Evolutionary conservation across 73 alveolate species (phyloP), one percentile per base, ranked within the genome.

Genomic region (Symbiodinium pilosum): DNA sequence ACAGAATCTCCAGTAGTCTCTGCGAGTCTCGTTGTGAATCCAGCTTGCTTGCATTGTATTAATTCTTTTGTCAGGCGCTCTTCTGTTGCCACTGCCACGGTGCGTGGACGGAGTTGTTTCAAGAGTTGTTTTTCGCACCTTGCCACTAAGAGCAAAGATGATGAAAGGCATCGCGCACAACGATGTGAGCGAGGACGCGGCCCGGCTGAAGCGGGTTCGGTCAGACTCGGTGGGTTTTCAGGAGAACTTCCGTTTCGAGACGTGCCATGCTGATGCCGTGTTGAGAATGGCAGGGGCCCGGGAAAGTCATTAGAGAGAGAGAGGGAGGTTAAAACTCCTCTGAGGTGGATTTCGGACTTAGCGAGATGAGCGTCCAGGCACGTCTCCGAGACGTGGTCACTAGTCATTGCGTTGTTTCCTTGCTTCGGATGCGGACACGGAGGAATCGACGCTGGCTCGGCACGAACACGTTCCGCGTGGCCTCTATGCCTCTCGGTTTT

Each of bases 241-340:
- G 85, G 85, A 71, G 85, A 71, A 71, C 85, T 71, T 71, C 85
- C 85, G 85, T 43, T 71, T 71, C 43, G 85, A 71, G 85, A 71
- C 41, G 3, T 71, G 43, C 21, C 85, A 43, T 7, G 43, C 41
- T 43, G 85, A 71, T 71, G 85, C 85, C 30, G 85, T 43, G 20
- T n/a, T 71, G 43, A 42, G 85, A 3, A 71, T 71, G 85, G 85
- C 43, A 30, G 85, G 84, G 84, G 44, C n/a, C 4, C 18, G 32
- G 9, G 40, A 64, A 32, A 59, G 77, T 4, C 77, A 28, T 16
- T 36, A 47, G 59, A 47, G 59, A 59, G 34, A 59, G 21, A 4
- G n/a, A 26, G 77, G 30, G 77, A 4, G 77, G 77, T 34, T 59
- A 4, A 59, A 16, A 59, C 9, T 59, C 77, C 34, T 14, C n/a